A percentile compares a stretch with the other conserved stretches of the same genome.
phyloP scores from a whole-genome alignment of 2,329 filamentous ascomycete species.

The Stagonosporopsis chrysanthemi region DNA sequence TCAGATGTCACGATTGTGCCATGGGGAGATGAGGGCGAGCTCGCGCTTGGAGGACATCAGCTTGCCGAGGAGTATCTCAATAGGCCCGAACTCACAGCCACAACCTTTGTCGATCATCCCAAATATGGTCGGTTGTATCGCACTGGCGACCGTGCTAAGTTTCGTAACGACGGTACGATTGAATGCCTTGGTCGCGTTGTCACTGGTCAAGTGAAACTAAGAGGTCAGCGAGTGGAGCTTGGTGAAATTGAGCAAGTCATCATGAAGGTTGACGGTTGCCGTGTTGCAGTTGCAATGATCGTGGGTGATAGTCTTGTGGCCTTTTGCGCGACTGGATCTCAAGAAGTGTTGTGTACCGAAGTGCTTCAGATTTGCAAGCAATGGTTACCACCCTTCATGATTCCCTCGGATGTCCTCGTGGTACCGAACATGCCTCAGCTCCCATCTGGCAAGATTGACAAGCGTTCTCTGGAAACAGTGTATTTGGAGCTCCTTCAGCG shows the following conservation, averaged over 20 bases:
- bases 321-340: constrained; percentile 69
- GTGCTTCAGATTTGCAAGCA: constrained; percentile 68
- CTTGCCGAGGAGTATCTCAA: constrained; percentile 85
- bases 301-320: constrained; percentile 73
- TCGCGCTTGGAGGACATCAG: constrained; percentile 81
- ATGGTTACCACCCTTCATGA: constrained; percentile 86
- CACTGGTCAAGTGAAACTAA: constrained; percentile 83
- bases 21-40: constrained; percentile 74
- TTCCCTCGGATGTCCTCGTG: constrained; percentile 75
- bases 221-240: constrained; percentile 82
- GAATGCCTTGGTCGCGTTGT: constrained; percentile 83
- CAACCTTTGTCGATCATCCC: constrained; percentile 72
- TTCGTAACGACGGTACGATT: constrained; percentile 72
- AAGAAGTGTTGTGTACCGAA: constrained; percentile 47
- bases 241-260: constrained; percentile 61
- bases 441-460: constrained; percentile 84
- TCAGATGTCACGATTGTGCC: constrained; percentile 63
- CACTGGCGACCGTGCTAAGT: constrained; percentile 82
- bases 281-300: constrained; percentile 71
- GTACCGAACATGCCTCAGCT: constrained; percentile 73
- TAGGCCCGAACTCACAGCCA: constrained; percentile 74
- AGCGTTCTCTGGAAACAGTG: constrained; percentile 65
- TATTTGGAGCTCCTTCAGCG: constrained; percentile 53
- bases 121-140: constrained; percentile 76
- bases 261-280: constrained; percentile 53